Evolutionary conservation across 148 eudicot species (phyloP).

Genomic region (Silene latifolia): DNA sequence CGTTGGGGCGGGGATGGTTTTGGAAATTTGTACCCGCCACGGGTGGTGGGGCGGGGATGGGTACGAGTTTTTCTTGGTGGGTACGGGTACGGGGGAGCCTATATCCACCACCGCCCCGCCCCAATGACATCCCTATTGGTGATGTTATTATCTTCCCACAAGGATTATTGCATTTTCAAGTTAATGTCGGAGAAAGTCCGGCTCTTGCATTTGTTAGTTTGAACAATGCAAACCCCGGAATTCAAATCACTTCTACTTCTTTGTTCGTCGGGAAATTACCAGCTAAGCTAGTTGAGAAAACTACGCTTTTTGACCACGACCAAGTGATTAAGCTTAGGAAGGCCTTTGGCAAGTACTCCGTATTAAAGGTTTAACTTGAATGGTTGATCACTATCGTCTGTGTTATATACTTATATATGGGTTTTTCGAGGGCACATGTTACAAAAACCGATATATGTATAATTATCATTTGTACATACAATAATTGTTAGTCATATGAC

Average conservation of each 20-base stretch:
- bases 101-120: too few relatives aligned
- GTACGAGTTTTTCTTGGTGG: too few relatives aligned
- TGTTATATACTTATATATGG: too few relatives aligned
- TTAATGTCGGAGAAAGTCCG: constrained; percentile 6
- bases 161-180: constrained; percentile 13
- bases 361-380: background rate
- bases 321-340: background rate
- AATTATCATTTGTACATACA: too few relatives aligned
- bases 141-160: constrained; percentile 8
- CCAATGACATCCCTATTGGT: too few relatives aligned
- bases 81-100: too few relatives aligned
- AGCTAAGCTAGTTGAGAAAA: background rate
- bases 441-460: too few relatives aligned
- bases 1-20: too few relatives aligned
- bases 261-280: constrained; percentile 8
- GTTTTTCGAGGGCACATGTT: too few relatives aligned
- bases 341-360: background rate
- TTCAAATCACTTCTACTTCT: background rate
- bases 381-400: background rate
- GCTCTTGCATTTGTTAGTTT: constrained; percentile 8
- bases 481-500: too few relatives aligned
- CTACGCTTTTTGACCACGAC: background rate
- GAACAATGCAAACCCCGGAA: background rate
- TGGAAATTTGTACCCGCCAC: too few relatives aligned
- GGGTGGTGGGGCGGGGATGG: too few relatives aligned